Base-by-base conservation (phyloP, 257 asterid genomes). In the Eucommia ulmoides region DNA sequence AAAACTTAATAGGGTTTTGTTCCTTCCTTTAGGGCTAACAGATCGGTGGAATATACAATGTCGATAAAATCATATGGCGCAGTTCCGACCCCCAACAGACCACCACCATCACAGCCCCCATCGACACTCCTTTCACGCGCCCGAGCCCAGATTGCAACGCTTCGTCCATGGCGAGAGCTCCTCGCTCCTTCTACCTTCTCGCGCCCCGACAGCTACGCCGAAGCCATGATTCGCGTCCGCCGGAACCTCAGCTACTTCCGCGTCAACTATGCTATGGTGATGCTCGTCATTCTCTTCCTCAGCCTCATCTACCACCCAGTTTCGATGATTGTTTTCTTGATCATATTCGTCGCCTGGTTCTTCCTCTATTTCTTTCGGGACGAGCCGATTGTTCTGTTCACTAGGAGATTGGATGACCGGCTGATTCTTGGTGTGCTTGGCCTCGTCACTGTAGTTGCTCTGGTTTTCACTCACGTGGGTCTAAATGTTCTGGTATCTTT, bases 161-260 rank as follows among this genome's bases (percentile, higher is more conserved):
- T 60, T 53, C 93, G 95, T 14, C 93, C 94, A 50, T 88, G 97
- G 97, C 66, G 73, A 22, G 57, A 66, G 21, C 69, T 84, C 59
- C 51, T 75, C 42, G 77, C 72, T 61, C 42, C 62, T 68, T 63
- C 83, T 57, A 51, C 81, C 5, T 38, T 74, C 60, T 72, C 83
- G 15, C 59, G 71, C 52, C 97, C 97, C 15, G 63, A 24, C 65
- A 55, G 65, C 68, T 84, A 77, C 56, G 61, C 66, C 59, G 94
- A 77, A 23, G 74, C 82, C 61, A 79, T 67, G 71, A 47, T 78
- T 14, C 82, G 97, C 16, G 25, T 84, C 59, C 85, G 84, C 46
- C 82, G 62, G 58, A 84, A 88, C 56, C 63, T 69, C 71, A 68
- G 72, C 75, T 78, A 88, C 53, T 88, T 88, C 64, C 95, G 95